A percentile compares a stretch with the other conserved stretches of the same genome.
phyloP scores from a whole-genome alignment of 1,284 basidiomycete genomes.

The Tausonia pullulans region DNA sequence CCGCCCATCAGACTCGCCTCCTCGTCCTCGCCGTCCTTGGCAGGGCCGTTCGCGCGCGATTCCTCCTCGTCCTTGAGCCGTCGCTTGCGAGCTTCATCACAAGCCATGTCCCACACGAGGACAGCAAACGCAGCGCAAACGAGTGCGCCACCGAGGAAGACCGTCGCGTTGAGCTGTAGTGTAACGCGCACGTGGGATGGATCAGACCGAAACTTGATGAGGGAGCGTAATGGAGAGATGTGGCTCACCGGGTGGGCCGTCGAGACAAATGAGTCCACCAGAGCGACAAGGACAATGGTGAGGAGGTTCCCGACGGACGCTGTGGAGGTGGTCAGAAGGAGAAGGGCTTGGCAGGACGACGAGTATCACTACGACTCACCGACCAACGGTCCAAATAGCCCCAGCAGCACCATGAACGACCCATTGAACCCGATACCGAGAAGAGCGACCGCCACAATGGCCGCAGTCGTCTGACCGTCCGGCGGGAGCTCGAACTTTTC shows the following conservation, averaged over 20 bases:
- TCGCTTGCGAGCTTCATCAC: not conserved
- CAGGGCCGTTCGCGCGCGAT: not conserved
- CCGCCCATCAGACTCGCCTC: too few species aligned
- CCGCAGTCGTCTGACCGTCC: slow-evolving; percentile 30
- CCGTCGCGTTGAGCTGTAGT: slow-evolving; percentile 45
- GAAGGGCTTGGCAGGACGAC: not conserved
- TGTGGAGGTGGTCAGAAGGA: not conserved
- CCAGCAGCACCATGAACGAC: slow-evolving; percentile 65
- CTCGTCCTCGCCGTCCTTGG: too few species aligned
- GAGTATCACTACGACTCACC: slow-evolving; percentile 14
- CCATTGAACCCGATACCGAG: slow-evolving; percentile 63
- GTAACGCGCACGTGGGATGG: not conserved
- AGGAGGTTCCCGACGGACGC: slow-evolving; percentile 70
- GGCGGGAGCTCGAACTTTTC: slow-evolving; percentile 62
- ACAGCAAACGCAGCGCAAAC: slow-evolving; percentile 63
- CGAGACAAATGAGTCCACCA: slow-evolving; percentile 58
- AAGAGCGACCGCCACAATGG: slow-evolving; percentile 51
- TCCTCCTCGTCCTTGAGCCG: too few species aligned
- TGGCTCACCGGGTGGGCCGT: slow-evolving; percentile 39
- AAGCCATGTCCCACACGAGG: slow-evolving; percentile 46
- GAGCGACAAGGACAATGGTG: slow-evolving; percentile 67
- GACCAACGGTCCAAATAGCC: slow-evolving; percentile 71
- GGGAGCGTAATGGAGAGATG: not conserved
- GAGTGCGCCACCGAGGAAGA: slow-evolving; percentile 51
- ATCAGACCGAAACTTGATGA: not conserved